These are phyloP conservation scores for Malus hybrid DNA, from an alignment of 331 rosid species.

Conservation along the genomic window DNA sequence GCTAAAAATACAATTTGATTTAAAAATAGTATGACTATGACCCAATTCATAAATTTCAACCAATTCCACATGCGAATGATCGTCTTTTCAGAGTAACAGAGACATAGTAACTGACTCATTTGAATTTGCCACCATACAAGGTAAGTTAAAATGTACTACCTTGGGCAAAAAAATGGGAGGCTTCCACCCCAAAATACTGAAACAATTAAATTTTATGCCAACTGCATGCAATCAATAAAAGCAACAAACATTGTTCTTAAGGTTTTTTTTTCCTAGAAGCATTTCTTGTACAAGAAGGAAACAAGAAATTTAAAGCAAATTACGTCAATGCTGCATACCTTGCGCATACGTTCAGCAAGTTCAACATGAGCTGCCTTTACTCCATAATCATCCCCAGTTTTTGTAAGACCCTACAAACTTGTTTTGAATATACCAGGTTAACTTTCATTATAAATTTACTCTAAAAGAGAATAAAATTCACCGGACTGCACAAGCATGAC, in stretches of 20 bases:
- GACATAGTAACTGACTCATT: neutral
- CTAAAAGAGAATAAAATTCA: neutral
- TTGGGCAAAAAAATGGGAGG: neutral
- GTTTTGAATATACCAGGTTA: neutral
- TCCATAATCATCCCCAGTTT: constrained; percentile 97
- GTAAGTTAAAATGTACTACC: neutral
- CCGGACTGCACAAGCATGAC: neutral
- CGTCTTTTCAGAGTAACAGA: neutral
- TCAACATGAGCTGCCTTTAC: constrained; percentile 98
- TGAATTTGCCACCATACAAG: neutral
- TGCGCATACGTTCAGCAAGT: constrained; percentile 99
- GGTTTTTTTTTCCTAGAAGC: neutral
- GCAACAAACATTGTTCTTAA: neutral
- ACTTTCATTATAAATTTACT: neutral
- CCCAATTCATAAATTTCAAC: neutral
- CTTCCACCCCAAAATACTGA: neutral
- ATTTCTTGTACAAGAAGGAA: neutral
- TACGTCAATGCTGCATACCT: constrained; percentile 43
- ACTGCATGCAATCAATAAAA: neutral
- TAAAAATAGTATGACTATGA: neutral
- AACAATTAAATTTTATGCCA: neutral
- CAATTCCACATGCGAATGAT: neutral
- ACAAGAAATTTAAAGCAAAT: neutral
- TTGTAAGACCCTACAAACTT: constrained; percentile 74
- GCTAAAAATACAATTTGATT: neutral